phyloP scores from a whole-genome alignment of 2,329 filamentous ascomycete species.

The Coleophoma eucalyptorum region DNA sequence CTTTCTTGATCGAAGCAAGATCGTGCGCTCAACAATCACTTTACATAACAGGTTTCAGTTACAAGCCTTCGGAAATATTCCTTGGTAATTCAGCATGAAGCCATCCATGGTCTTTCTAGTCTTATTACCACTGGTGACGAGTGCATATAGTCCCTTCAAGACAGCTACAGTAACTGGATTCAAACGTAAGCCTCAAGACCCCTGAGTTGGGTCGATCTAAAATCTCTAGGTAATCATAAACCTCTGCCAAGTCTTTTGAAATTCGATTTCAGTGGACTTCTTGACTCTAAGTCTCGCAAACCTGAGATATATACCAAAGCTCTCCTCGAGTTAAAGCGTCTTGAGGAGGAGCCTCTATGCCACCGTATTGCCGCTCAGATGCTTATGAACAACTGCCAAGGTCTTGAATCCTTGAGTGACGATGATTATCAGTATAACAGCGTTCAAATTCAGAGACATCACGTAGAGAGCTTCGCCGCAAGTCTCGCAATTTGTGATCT shows the following conservation, averaged over 20 bases:
- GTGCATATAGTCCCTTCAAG: constrained; percentile 4
- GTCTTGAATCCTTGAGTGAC: constrained; percentile 22
- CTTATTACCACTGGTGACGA: constrained; percentile 1
- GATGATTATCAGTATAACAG: constrained; percentile 22
- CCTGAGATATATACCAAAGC: constrained; percentile 26
- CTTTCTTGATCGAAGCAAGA: no score
- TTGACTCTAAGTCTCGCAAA: constrained; percentile 9
- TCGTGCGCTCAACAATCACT: no score
- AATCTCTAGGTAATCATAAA: background rate
- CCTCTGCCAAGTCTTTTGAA: background rate
- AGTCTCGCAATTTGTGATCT: constrained; percentile 62
- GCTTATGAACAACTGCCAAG: constrained; percentile 27
- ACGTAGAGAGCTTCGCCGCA: constrained; percentile 55
- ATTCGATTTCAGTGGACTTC: constrained; percentile 13
- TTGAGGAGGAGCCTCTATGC: constrained; percentile 27
- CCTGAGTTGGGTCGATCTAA: background rate
- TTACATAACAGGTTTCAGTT: no score
- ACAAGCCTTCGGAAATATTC: background rate
- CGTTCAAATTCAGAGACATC: constrained; percentile 33
- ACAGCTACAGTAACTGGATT: background rate
- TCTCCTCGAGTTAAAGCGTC: constrained; percentile 23
- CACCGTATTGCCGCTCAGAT: constrained; percentile 27
- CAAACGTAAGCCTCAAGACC: background rate
- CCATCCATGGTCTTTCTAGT: background rate
- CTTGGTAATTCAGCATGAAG: constrained; percentile 5